Conservation (phyloP, 306 rosid species). For the Prunus mira region DNA sequence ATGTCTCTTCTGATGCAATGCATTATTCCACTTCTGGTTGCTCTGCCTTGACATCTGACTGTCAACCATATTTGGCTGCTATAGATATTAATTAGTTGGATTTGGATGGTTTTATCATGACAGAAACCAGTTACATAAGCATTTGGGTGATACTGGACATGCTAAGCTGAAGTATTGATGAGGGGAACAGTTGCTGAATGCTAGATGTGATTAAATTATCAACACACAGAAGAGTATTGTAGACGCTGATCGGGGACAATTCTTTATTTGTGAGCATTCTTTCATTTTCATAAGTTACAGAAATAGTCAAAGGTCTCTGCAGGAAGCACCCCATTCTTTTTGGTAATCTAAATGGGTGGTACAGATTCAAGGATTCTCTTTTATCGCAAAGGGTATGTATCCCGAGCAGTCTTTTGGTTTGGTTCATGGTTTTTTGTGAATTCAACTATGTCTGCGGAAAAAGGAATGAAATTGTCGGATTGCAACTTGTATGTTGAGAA, state of each 20-base stretch:
- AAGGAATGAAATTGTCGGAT: background rate
- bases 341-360: background rate
- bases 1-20: background rate
- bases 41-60: background rate
- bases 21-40: background rate
- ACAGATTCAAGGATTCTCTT: background rate
- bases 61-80: background rate
- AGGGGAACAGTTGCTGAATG: conserved; percentile 19
- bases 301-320: background rate
- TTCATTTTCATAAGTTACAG: background rate
- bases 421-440: background rate
- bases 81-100: background rate
- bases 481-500: background rate
- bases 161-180: conserved; percentile 54
- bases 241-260: background rate
- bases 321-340: background rate
- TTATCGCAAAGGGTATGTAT: background rate
- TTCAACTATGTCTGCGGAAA: background rate
- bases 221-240: background rate
- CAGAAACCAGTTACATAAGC: conserved; percentile 79
- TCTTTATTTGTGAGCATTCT: conserved; percentile 5
- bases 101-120: conserved; percentile 22
- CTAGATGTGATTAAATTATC: background rate
- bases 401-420: background rate
- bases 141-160: conserved; percentile 84